Base-by-base conservation (phyloP, 1,284 basidiomycete species). In the Neolentinus lepideus region DNA sequence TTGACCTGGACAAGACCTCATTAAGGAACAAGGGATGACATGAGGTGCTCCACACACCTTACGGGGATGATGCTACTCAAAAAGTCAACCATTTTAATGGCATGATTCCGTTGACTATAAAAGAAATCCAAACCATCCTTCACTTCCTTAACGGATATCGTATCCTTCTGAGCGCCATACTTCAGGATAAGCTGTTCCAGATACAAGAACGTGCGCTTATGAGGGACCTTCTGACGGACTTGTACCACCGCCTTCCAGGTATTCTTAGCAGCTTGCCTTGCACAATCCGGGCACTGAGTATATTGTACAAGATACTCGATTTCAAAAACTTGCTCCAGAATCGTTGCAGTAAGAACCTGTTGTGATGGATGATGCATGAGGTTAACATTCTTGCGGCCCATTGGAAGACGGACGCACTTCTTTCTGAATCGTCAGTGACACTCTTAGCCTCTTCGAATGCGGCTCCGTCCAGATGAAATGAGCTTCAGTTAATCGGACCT, bases 391-490 rank as follows among this genome's bases (percentile, higher is more conserved):
- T 50, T n/a, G 4, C 43, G 24, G 6, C n/a, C 10, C 14, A 50
- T 29, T 14, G 2, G 12, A 29, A 22, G 21, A 46, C 22, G 6
- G 19, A 65, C 76, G 24, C 55, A 92, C 92, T 79, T 99, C 97
- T 75, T 99, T 98, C 74, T 99, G 97, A 55, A 99, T 95, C 0
- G 96, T 98, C 64, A 99, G 75, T 60, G 97, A 97, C 60, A 99
- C 86, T 54, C 93, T 84, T 59, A 99, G 71, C 53, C 97, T 83
- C 69, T 96, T 96, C 53, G 91, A 94, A 74, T 99, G 96, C 1
- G 96, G 96, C 68, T 99, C 97, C 9, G 96, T 99, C 96, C 97
- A 99, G 67, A 99, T 94, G 70, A 99, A 99, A 61, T 94, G 92
- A 0, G 96, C 96, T 61, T 99, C 96, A 35, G 97, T 97, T 46